Conservation (phyloP, 371 early-diverging fungal genomes). For the Mucor velutinosus region DNA sequence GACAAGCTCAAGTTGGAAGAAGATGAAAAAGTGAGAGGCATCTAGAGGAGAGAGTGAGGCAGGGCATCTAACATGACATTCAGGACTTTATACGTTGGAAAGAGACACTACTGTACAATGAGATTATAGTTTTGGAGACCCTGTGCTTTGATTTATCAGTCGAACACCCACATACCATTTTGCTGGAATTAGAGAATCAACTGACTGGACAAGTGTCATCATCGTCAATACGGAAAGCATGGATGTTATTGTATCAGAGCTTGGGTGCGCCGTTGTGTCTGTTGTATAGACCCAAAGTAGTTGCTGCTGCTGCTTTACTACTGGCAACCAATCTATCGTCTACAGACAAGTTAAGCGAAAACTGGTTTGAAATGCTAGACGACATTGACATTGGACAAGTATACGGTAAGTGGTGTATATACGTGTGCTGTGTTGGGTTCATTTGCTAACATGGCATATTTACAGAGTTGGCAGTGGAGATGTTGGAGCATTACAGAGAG, state of each 20-base stretch:
- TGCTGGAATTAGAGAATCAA: constrained; percentile 51
- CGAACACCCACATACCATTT: constrained; percentile 67
- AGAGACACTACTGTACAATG: constrained; percentile 66
- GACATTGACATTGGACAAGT: constrained; percentile 34
- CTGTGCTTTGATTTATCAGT: constrained; percentile 81
- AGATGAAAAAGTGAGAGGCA: constrained; percentile 34
- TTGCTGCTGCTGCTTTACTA: constrained; percentile 44
- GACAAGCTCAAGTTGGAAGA: constrained; percentile 51
- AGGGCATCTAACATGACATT: constrained; percentile 8
- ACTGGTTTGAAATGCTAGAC: constrained; percentile 29
- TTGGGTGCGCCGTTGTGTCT: constrained; percentile 40
- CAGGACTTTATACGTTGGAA: constrained; percentile 74
- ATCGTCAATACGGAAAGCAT: constrained; percentile 58
- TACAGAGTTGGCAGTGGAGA: constrained; percentile 38
- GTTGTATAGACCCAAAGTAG: constrained; percentile 31
- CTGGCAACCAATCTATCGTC: constrained; percentile 29
- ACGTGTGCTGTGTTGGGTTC: background rate
- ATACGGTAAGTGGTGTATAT: constrained; percentile 21
- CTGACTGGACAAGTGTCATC: constrained; percentile 47
- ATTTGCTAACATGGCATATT: background rate
- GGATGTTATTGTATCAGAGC: constrained; percentile 69
- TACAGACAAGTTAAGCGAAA: constrained; percentile 19
- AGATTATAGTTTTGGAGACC: constrained; percentile 70
- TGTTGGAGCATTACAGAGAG: constrained; percentile 34
- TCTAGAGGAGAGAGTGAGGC: background rate